Conservation (phyloP, 208 protist species). For the Trypanosoma rangeli region DNA sequence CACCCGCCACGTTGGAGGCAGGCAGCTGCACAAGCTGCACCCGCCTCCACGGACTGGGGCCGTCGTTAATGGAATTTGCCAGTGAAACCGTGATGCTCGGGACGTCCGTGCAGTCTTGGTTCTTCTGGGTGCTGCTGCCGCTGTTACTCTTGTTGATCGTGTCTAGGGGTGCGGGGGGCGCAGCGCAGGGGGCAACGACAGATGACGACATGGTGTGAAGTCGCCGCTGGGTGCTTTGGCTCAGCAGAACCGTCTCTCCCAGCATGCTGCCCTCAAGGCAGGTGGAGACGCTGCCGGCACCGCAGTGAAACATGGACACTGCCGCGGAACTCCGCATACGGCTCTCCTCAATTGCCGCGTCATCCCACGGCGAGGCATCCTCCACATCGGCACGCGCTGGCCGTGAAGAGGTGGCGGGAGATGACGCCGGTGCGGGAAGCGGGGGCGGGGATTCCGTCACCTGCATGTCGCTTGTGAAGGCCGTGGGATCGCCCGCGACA, state of each 20-base stretch:
- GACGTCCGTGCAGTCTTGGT: neutral
- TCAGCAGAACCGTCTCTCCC: conserved; percentile 11
- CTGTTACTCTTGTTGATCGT: neutral
- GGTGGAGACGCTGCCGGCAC: neutral
- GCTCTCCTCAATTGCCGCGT: neutral
- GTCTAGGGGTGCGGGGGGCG: neutral
- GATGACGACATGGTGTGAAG: neutral
- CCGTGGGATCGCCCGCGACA: neutral
- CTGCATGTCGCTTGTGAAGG: neutral
- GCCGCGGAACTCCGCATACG: neutral
- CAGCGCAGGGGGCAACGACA: neutral
- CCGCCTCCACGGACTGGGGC: neutral
- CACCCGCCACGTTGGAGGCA: neutral
- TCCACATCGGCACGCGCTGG: neutral
- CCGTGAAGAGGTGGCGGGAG: neutral
- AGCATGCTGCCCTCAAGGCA: neutral
- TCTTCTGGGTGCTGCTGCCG: neutral
- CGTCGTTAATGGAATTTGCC: neutral
- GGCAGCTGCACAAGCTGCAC: conserved; percentile 2
- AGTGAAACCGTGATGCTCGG: neutral
- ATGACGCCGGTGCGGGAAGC: neutral
- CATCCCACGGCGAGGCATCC: neutral
- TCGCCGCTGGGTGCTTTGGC: neutral
- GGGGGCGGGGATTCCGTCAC: neutral
- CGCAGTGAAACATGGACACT: neutral